Percentiles rank a stretch among this genome's conserved stretches.
phyloP scores from a whole-genome alignment of 768 basidiomycete species.

The Suillus cothurnatus region DNA sequence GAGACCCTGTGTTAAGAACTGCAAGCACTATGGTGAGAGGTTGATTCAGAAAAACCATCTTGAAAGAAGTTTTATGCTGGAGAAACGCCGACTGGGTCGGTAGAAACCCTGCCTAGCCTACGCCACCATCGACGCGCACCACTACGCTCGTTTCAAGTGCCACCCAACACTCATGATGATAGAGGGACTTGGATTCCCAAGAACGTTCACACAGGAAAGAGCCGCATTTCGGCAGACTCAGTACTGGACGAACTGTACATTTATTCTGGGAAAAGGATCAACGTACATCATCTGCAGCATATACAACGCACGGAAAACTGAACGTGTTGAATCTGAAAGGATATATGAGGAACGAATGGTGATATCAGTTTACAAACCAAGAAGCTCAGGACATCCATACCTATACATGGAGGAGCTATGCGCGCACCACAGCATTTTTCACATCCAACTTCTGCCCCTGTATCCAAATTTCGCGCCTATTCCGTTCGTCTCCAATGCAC shows the following conservation, averaged over 20 bases:
- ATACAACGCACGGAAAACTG: neutral
- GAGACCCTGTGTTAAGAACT: neutral
- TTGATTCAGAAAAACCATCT: neutral
- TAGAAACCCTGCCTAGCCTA: too few species aligned
- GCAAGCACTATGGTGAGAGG: neutral
- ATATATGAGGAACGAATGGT: neutral
- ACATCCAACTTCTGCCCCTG: slow-evolving; percentile 50
- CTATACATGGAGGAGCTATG: neutral
- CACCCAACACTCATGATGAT: neutral
- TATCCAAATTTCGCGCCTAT: slow-evolving; percentile 73
- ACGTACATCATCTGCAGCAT: neutral
- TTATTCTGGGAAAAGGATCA: neutral
- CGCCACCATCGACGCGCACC: neutral
- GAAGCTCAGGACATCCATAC: neutral
- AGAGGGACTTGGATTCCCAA: neutral
- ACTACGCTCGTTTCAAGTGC: neutral
- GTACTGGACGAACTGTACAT: neutral
- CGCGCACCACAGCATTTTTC: too few species aligned
- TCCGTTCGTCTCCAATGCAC: slow-evolving; percentile 74
- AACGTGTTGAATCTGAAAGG: neutral
- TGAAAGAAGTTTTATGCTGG: neutral
- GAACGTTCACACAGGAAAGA: neutral
- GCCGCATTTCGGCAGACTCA: neutral
- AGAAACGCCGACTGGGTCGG: neutral
- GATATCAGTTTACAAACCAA: neutral